These are phyloP conservation scores for Xanthoparmelia taractica DNA, from an alignment of 495 filamentous ascomycete genomes.

Conservation along the genomic window DNA sequence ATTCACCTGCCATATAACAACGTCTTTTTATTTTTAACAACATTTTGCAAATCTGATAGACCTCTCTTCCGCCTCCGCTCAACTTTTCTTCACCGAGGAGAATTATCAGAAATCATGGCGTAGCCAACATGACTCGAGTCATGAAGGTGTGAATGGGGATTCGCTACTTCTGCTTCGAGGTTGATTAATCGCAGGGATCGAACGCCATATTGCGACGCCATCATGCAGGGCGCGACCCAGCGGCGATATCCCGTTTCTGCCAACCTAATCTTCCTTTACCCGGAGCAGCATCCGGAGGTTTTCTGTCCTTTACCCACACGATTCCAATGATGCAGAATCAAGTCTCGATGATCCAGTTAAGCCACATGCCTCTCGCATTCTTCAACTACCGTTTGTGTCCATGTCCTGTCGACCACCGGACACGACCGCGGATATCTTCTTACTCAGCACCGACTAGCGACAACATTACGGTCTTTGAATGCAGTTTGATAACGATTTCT, in stretches of 20 bases:
- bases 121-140: background rate
- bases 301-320: background rate
- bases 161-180: background rate
- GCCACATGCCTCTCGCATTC: background rate
- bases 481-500: background rate
- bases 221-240: constrained; percentile 1
- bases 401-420: background rate
- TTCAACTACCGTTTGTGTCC: background rate
- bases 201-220: background rate
- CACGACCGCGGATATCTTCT: background rate
- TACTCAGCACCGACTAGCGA: background rate
- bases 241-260: background rate
- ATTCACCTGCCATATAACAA: background rate
- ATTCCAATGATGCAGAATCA: background rate
- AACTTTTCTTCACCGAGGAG: background rate
- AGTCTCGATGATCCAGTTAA: background rate
- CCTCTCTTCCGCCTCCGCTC: background rate
- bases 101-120: background rate
- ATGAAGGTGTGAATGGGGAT: background rate
- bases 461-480: background rate
- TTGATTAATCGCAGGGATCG: background rate
- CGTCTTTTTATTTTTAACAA: background rate
- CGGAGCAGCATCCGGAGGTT: background rate
- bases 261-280: background rate
- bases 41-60: background rate